Evolutionary conservation across 108 stramenopile genomes (phyloP), one percentile per base, ranked within the genome.

Genomic region (Cyclotella atomus): DNA sequence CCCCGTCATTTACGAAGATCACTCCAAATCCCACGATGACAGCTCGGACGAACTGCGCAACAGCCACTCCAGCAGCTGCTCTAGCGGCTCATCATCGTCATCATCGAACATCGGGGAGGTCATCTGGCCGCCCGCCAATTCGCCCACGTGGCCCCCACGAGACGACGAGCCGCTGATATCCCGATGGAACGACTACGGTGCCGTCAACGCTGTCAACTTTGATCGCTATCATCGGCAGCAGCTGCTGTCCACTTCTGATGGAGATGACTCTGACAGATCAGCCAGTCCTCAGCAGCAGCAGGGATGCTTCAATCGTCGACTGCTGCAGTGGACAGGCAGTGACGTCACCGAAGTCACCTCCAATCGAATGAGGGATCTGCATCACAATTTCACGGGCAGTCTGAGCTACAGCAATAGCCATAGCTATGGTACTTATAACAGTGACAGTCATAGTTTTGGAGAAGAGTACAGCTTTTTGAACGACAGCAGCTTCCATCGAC

Each of bases 1-100:
- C 15, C 57, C 57, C 30, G 57, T 59, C 57, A 59, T 59, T 32
- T 59, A 59, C 34, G 57, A 59, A 20, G 30, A 59, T n/a, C 38
- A 12, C 12, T 7, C 12, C 19, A 25, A 69, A 10, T 20, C 20
- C 9, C 12, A 25, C 68, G 20, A 43, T 14, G 17, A 12, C 32
- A 57, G 55, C 23, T 23, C 52, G 2, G 10, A 10, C 23, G 19
- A 19, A 23, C 20, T 21, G 21, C 17, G 50, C 50, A 21, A 17
- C 50, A n/a, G 24, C 14, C 54, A 54, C 20, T 32, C 24, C 46
- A 21, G 20, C 20, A 16, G 32, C 2, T 10, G 2, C 33, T 33
- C 29, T 16, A 35, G 3, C 33, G 16, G 30, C 7, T 33, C 28
- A 1, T 34, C 57, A 1, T 59, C 57, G 5, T 5, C 32, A 32